Evolutionary conservation across 768 basidiomycete species (phyloP).

Genomic region (Melanogaster broomeanus): DNA sequence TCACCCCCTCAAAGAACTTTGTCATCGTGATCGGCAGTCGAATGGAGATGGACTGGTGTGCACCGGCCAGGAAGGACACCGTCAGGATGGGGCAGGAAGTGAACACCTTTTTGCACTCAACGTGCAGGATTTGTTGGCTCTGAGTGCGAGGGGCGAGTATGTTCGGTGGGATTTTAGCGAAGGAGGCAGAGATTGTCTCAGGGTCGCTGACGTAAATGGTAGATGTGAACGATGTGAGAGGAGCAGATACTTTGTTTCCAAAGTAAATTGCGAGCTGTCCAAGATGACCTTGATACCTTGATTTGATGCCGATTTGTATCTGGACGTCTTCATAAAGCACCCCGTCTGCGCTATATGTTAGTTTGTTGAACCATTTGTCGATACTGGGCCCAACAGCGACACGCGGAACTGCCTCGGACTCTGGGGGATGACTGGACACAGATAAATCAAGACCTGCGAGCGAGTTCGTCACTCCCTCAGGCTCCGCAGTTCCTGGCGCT

Average conservation of each 20-base stretch:
- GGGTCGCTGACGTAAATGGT: slow-evolving; percentile 72
- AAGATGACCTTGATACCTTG: slow-evolving; percentile 91
- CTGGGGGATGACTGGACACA: slow-evolving; percentile 21
- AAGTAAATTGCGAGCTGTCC: slow-evolving; percentile 94
- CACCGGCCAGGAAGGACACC: slow-evolving; percentile 90
- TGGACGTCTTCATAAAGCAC: slow-evolving; percentile 95
- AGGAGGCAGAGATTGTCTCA: slow-evolving; percentile 76
- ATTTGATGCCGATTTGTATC: slow-evolving; percentile 95
- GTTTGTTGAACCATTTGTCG: slow-evolving; percentile 87
- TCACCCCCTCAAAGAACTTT: slow-evolving; percentile 94
- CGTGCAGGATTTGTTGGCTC: slow-evolving; percentile 88
- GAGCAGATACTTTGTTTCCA: slow-evolving; percentile 89
- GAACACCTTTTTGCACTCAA: slow-evolving; percentile 94
- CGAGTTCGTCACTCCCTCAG: slow-evolving; percentile 66
- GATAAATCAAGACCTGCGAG: slow-evolving; percentile 83
- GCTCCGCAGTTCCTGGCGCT: slow-evolving; percentile 36
- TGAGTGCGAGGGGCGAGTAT: slow-evolving; percentile 82
- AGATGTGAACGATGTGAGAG: slow-evolving; percentile 91
- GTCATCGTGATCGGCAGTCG: slow-evolving; percentile 85
- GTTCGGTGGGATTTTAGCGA: slow-evolving; percentile 89
- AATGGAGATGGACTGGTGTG: slow-evolving; percentile 83
- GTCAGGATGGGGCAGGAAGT: slow-evolving; percentile 73
- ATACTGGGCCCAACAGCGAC: slow-evolving; percentile 70
- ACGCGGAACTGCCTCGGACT: slow-evolving; percentile 41
- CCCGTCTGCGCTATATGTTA: slow-evolving; percentile 80